Conservation (phyloP, 2,329 filamentous ascomycete genomes). For the Fusarium citri region DNA sequence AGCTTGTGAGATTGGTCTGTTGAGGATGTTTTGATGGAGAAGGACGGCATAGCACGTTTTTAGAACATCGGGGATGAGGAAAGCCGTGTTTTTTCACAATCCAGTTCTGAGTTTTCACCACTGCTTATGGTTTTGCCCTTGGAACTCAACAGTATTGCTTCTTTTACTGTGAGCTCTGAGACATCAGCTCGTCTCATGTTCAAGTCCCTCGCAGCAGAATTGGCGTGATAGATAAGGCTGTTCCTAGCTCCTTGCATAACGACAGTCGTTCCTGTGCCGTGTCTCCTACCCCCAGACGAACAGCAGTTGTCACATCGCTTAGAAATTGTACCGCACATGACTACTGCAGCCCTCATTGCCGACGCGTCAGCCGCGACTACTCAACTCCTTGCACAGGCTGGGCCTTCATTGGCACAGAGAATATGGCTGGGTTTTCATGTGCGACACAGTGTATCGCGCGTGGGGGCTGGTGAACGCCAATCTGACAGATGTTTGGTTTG, state of each 20-base stretch:
- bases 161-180: not conserved
- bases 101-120: not conserved
- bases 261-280: not conserved
- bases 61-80: not conserved
- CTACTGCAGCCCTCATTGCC: not conserved
- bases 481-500: not conserved
- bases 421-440: not conserved
- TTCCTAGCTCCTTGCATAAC: not conserved
- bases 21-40: not conserved
- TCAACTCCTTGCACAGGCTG: not conserved
- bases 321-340: not conserved
- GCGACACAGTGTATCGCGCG: slow-evolving; percentile 1
- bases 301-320: not conserved
- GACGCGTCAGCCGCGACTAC: slow-evolving; percentile 19
- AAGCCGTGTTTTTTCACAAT: not conserved
- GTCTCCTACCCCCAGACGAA: not conserved
- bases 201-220: not conserved
- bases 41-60: not conserved
- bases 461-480: not conserved
- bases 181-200: not conserved
- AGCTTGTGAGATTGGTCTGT: not conserved
- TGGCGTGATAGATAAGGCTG: not conserved
- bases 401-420: not conserved
- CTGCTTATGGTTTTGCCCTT: not conserved
- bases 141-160: not conserved